Base-by-base conservation (phyloP, 768 basidiomycete species). In the Boletus insuetus region DNA sequence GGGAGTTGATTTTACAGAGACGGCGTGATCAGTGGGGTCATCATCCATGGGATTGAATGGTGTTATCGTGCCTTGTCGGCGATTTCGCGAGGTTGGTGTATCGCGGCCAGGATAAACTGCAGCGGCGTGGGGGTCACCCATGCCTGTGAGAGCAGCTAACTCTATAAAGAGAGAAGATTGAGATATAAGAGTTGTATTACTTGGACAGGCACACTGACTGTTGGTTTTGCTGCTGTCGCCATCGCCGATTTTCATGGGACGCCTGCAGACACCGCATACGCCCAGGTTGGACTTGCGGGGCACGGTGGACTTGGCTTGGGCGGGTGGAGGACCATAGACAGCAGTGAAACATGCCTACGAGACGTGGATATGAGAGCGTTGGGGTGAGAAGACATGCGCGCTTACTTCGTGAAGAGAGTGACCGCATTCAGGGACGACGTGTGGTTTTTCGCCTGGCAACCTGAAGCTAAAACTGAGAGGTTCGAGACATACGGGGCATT, bases 401-500 rank as follows among this genome's bases (percentile, higher is more conserved):
- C 77, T 60, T 53, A 88, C 93, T 78, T 94, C 88, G 74, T 98
- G 97, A n/a, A 99, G 83, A 35, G 93, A 89, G 75, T 99, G 97
- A 37, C 97, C 95, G 63, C 97, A 99, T 69, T 95, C 92, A 31
- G 97, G 96, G 44, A 97, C 89, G 58, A 99, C 89, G 69, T 98
- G 95, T 9, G 96, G 93, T 69, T 95, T 98, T 77, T 99, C 97
- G 10, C 97, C 97, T 0, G 92, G 90, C 14, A 99, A 75, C 58
- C 94, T 82, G 74, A 94, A 97, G 72, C 86, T 89, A 73, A 94
- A 94, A 67, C 87, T 89, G 67, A 99, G 83, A 2, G 92, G 90
- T 66, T 98, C 96, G 62, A 97, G 86, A 73, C 96, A 99, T 62
- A 99, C 93, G 13, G 96, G 96, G 64, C 97, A 99, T 65, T 89